Percentiles rank a stretch among this genome's conserved stretches.
Evolutionary conservation across 331 rosid genomes (phyloP).

Genomic region (Stylosanthes scabra): DNA sequence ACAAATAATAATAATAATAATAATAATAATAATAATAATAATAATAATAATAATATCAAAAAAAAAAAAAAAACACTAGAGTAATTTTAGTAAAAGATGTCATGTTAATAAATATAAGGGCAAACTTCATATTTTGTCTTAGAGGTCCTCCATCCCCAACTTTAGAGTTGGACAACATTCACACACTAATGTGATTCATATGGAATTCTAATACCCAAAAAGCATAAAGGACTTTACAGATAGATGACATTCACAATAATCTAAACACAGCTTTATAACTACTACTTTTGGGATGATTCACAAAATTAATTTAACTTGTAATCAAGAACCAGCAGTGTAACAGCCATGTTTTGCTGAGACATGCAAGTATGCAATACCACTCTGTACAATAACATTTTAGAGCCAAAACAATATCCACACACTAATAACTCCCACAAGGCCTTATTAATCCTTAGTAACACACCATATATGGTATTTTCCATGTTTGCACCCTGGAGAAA

Average conservation of each 20-base stretch:
- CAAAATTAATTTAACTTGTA: conserved; percentile 18
- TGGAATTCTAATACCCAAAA: background rate
- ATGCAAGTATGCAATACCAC: conserved; percentile 32
- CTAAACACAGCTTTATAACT: background rate
- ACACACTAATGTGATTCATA: background rate
- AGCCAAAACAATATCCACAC: conserved; percentile 41
- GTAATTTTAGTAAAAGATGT: no score
- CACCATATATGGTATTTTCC: conserved; percentile 28
- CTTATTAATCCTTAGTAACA: conserved; percentile 38
- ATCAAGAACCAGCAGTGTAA: conserved; percentile 24
- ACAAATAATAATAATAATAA: no score
- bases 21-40: no score
- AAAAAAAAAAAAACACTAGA: no score
- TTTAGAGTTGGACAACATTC: no score
- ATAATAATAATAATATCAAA: no score
- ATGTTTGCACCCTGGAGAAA: conserved; percentile 33
- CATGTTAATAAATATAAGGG: no score
- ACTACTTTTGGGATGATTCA: conserved; percentile 10
- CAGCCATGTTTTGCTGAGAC: conserved; percentile 28
- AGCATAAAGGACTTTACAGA: background rate
- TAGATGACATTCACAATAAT: background rate
- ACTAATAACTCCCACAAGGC: conserved; percentile 31
- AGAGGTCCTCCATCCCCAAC: no score
- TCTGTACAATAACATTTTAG: conserved; percentile 37
- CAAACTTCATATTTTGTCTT: no score